These are phyloP conservation scores for Verruconis gallopava DNA, from an alignment of 2,329 filamentous ascomycete genomes.

Conservation along the genomic window DNA sequence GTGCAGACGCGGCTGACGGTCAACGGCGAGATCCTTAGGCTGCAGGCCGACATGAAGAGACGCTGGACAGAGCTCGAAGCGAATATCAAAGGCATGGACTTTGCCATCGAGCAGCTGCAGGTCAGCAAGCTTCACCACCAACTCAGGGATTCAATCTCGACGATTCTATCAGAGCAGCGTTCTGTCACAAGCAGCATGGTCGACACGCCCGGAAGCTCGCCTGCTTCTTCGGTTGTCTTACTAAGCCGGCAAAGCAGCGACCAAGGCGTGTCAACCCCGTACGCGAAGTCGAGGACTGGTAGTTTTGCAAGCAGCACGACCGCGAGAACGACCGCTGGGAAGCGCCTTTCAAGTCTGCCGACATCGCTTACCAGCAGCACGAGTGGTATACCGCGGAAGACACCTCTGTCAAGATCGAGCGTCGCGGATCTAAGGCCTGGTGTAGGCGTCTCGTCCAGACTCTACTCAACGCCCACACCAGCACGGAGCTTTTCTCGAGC, in stretches of 20 bases:
- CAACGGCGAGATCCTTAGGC: slow-evolving; percentile 82
- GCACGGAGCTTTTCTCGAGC: slow-evolving; percentile 5
- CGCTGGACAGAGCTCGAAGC: slow-evolving; percentile 66
- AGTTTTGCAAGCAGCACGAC: slow-evolving; percentile 31
- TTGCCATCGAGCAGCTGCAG: slow-evolving; percentile 57
- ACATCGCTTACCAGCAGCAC: slow-evolving; percentile 10
- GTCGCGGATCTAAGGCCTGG: slow-evolving; percentile 12
- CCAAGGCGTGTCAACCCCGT: slow-evolving; percentile 31
- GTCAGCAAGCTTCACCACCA: slow-evolving; percentile 50
- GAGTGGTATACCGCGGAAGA: slow-evolving; percentile 16
- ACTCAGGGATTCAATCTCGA: slow-evolving; percentile 83
- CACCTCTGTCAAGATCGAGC: slow-evolving; percentile 15
- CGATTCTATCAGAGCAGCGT: slow-evolving; percentile 71
- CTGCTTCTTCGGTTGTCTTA: slow-evolving; percentile 51
- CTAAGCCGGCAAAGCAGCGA: slow-evolving; percentile 39
- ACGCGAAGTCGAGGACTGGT: slow-evolving; percentile 32
- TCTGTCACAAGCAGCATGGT: slow-evolving; percentile 56
- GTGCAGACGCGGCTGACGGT: slow-evolving; percentile 90
- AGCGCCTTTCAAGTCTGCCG: slow-evolving; percentile 37
- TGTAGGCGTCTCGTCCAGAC: slow-evolving; percentile 7
- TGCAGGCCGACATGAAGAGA: slow-evolving; percentile 75
- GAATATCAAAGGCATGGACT: slow-evolving; percentile 66
- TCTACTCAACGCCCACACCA: slow-evolving; percentile 8
- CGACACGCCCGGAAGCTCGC: slow-evolving; percentile 49
- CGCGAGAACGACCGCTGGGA: slow-evolving; percentile 27